A percentile compares a stretch with the other conserved stretches of the same genome.
phyloP scores from a whole-genome alignment of 495 filamentous ascomycete genomes.

The Choiromyces venosus region DNA sequence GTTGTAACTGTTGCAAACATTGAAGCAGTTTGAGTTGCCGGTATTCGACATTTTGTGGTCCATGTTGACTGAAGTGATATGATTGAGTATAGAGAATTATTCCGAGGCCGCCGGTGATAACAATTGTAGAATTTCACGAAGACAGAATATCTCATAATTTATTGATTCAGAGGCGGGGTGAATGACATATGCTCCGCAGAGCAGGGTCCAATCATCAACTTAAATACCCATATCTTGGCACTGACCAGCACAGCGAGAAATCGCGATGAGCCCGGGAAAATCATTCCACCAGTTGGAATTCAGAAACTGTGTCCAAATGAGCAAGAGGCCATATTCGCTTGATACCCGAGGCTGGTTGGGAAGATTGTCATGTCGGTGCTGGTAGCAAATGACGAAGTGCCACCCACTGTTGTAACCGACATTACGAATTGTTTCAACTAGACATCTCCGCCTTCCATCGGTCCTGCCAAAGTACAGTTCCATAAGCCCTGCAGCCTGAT shows the following conservation, averaged over 20 bases:
- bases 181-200: neutral
- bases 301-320: neutral
- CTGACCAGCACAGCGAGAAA: neutral
- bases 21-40: neutral
- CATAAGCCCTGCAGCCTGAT: neutral
- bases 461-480: neutral
- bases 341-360: neutral
- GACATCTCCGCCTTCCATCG: neutral
- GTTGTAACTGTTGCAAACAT: neutral
- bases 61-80: neutral
- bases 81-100: neutral
- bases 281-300: neutral
- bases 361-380: neutral
- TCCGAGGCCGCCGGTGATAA: neutral
- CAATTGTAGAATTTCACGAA: neutral
- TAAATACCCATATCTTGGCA: neutral
- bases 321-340: neutral
- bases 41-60: neutral
- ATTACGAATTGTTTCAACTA: neutral
- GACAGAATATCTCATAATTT: neutral
- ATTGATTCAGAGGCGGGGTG: neutral
- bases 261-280: neutral
- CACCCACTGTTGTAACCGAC: neutral
- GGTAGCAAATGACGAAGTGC: neutral
- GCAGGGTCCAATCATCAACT: neutral